These are phyloP conservation scores for Ophiobolus disseminans DNA, from an alignment of 2,329 filamentous ascomycete genomes.

Conservation along the genomic window DNA sequence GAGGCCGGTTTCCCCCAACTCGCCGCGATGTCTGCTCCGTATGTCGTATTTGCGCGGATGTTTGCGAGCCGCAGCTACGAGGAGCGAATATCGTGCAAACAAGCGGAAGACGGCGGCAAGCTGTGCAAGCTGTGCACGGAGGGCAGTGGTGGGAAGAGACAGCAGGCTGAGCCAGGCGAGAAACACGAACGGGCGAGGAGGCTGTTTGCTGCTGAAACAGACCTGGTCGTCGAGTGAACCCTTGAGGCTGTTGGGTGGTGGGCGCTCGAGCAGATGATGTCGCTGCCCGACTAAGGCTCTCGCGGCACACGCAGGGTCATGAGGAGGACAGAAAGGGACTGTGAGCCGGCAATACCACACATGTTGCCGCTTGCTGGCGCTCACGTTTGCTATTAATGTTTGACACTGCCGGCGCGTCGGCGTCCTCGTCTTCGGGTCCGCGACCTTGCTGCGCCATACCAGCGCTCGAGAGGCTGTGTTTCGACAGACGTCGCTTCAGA, in stretches of 20 bases:
- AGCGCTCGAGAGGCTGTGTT: conserved; percentile 28
- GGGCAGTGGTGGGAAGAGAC: conserved; percentile 15
- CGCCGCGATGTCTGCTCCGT: conserved; percentile 15
- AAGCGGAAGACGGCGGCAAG: conserved; percentile 11
- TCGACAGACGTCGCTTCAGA: conserved; percentile 21
- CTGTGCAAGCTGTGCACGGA: conserved; percentile 14
- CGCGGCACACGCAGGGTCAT: conserved; percentile 24
- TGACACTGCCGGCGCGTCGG: conserved; percentile 16
- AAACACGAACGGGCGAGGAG: conserved; percentile 20
- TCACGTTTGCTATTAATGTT: conserved; percentile 34
- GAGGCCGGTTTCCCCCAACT: conserved; percentile 16
- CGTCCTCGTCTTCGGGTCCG: conserved; percentile 7
- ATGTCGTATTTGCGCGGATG: conserved; percentile 15
- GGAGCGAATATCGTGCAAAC: conserved; percentile 7
- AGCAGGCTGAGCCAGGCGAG: conserved; percentile 13
- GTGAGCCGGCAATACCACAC: conserved; percentile 13
- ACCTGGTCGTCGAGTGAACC: conserved; percentile 20
- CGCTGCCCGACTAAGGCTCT: conserved; percentile 19
- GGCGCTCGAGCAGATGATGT: conserved; percentile 21
- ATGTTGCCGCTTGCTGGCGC: conserved; percentile 20
- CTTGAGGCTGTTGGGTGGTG: conserved; percentile 16
- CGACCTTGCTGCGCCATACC: conserved; percentile 28
- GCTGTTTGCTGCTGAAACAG: conserved; percentile 35
- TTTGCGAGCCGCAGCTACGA: conserved; percentile 4
- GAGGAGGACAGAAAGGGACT: conserved; percentile 14